phyloP scores from a whole-genome alignment of 2,329 filamentous ascomycete genomes.

The Mycosphaerella arachidis region DNA sequence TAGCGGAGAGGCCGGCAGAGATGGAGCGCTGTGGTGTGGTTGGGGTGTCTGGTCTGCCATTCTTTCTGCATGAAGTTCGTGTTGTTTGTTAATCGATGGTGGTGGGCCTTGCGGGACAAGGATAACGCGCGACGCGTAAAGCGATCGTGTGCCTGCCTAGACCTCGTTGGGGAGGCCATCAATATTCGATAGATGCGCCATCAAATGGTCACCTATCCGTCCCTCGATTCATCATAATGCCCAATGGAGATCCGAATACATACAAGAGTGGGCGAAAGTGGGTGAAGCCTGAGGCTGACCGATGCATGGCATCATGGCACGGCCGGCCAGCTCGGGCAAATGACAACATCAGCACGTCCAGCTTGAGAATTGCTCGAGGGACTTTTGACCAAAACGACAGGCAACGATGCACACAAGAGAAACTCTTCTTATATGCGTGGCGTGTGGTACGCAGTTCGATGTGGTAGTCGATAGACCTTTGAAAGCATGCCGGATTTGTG shows the following conservation, averaged over 20 bases:
- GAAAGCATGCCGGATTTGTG: slow-evolving; percentile 64
- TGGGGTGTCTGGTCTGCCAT: slow-evolving; percentile 33
- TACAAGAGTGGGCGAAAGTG: neutral
- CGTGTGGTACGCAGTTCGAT: slow-evolving; percentile 68
- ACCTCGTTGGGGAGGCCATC: neutral
- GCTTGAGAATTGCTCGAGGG: neutral
- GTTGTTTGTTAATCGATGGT: neutral
- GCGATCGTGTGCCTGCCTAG: neutral
- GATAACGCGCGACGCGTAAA: neutral
- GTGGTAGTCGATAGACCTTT: slow-evolving; percentile 46
- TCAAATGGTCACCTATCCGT: neutral
- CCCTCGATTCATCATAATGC: neutral
- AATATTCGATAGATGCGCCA: neutral
- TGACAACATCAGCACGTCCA: neutral
- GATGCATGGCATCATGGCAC: neutral
- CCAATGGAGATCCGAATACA: neutral
- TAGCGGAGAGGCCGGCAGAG: slow-evolving; percentile 66
- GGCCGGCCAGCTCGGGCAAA: neutral
- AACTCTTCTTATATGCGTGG: slow-evolving; percentile 57
- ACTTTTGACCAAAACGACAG: neutral
- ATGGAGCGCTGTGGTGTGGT: slow-evolving; percentile 46
- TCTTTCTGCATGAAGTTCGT: neutral
- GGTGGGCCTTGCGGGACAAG: neutral
- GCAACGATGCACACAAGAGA: slow-evolving; percentile 17
- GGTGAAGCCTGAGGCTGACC: neutral